These are phyloP conservation scores for Talaromyces islandicus DNA, from an alignment of 2,329 filamentous ascomycete species.

Conservation along the genomic window DNA sequence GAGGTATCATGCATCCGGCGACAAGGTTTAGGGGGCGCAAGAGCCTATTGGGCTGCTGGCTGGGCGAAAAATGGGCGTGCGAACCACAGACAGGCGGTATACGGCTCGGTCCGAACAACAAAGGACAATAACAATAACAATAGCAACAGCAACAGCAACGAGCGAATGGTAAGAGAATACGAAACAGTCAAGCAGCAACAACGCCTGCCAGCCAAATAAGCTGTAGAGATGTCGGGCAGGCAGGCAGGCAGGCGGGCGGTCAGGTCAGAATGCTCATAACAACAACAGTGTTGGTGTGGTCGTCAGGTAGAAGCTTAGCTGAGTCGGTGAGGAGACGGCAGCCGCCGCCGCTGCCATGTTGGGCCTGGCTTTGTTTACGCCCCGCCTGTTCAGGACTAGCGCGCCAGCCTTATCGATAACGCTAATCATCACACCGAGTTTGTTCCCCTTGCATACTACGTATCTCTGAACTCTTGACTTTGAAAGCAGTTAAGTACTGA, in stretches of 20 bases:
- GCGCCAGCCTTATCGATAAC: conserved; percentile 1
- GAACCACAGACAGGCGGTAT: background rate
- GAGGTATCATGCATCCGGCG: background rate
- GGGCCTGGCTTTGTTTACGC: conserved; percentile 12
- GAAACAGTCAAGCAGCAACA: background rate
- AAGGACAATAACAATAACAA: background rate
- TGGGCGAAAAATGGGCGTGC: background rate
- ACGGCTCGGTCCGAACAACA: too few species aligned
- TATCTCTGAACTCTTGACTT: background rate
- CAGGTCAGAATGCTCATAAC: background rate
- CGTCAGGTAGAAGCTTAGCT: background rate
- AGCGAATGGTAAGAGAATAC: conserved; percentile 1
- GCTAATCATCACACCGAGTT: background rate
- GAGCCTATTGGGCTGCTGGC: background rate
- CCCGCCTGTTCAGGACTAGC: conserved; percentile 8
- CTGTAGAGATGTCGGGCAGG: background rate
- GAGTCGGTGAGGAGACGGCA: conserved; percentile 6
- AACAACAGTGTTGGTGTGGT: background rate
- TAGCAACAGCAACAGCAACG: conserved; percentile 4
- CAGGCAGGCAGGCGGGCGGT: background rate
- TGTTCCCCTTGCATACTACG: background rate
- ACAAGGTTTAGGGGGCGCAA: background rate
- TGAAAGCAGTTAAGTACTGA: background rate
- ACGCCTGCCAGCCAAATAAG: background rate
- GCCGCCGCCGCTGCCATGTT: conserved; percentile 4